Evolutionary conservation across 2,329 filamentous ascomycete species (phyloP), one percentile per base, ranked within the genome.

Genomic region (Hyphodiscus sp.): DNA sequence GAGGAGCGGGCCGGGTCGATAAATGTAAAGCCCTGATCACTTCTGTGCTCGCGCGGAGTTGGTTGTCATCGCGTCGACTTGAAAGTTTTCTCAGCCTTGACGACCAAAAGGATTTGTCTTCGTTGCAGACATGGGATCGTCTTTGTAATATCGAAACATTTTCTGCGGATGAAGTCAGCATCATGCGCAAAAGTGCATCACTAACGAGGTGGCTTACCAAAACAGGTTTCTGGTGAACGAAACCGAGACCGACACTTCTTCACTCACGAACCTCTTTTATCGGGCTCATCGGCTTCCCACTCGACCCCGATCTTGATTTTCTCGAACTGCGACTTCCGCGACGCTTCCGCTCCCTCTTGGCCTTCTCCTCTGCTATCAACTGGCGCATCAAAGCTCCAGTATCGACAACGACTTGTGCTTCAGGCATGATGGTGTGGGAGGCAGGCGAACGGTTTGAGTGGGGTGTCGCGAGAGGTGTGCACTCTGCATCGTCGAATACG

Each of bases 281-380:
- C 55, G 79, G 74, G 49, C 78, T 72, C 73, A 84, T 81, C 67
- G 76, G 79, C 72, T 79, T 82, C 67, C 38, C 23, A 18, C 72
- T 71, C 30, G 66, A 65, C 58, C 68, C 65, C 47, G 61, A 59
- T 50, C 62, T 59, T 43, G 65, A 64, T 50, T 65, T 67, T 53
- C 56, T 61, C 1, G 68, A 67, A 58, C 68, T 69, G 59, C 65
- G 61, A 18, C 57, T 59, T 29, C 56, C 59, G 45, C 45, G 53
- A 26, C 57, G 57, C 20, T 33, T 46, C 38, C 60, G 55, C 26
- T 61, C 57, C 54, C 56, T 63, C 57, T 63, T 63, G 23, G 62
- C 59, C 50, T 65, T 66, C 54, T 67, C 63, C 47, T 63, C 50
- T 15, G 59, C 57, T 30, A 65, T 58, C 47, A 67, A 44, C 51